Conservation (phyloP, 2,329 filamentous ascomycete species). For the Podosphaera xanthii region DNA sequence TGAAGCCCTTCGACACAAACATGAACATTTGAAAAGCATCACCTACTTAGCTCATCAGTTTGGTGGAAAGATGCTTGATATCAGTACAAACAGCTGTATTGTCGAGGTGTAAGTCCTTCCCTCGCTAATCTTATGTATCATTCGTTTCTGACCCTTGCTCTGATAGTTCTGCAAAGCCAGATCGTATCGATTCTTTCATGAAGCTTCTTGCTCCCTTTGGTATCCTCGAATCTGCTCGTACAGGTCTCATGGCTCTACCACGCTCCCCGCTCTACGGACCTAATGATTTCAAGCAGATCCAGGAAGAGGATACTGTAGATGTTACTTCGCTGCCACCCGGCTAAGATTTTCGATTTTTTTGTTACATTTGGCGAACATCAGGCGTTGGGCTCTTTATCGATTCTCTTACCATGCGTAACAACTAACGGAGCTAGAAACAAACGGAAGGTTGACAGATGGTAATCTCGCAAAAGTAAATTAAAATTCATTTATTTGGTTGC, state of each 20-base stretch:
- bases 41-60: constrained; percentile 96
- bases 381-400: constrained; percentile 6
- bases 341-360: constrained; percentile 21
- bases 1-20: constrained; percentile 85
- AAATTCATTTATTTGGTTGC: too few relatives aligned
- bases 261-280: constrained; percentile 67
- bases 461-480: too few relatives aligned
- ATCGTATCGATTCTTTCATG: constrained; percentile 88
- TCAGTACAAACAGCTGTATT: constrained; percentile 96
- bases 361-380: constrained; percentile 1
- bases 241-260: constrained; percentile 89
- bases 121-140: background rate
- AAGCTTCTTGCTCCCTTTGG: constrained; percentile 88
- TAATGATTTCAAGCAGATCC: constrained; percentile 43
- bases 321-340: constrained; percentile 83
- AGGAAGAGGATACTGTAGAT: constrained; percentile 89
- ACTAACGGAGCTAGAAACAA: too few relatives aligned
- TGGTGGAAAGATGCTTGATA: constrained; percentile 89
- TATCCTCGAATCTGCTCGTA: constrained; percentile 86
- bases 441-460: too few relatives aligned
- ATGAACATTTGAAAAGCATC: constrained; percentile 89
- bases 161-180: constrained; percentile 56
- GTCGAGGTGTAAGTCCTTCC: constrained; percentile 60
- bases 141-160: constrained; percentile 4
- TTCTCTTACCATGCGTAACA: too few relatives aligned